phyloP scores from a whole-genome alignment of 306 rosid genomes.

The Arachis stenosperma region DNA sequence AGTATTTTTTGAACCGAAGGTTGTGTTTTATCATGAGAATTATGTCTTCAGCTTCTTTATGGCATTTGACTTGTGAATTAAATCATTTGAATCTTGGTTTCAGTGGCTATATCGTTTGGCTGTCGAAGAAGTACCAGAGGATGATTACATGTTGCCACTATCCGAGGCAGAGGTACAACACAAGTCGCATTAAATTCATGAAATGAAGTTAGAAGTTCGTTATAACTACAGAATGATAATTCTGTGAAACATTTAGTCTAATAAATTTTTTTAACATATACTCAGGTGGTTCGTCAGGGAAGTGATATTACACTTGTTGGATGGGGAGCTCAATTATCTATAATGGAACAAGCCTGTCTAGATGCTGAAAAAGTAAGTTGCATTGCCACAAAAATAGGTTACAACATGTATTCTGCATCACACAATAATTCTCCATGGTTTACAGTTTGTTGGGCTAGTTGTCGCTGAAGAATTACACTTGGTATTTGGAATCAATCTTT shows the following conservation, averaged over 20 bases:
- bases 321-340: constrained; percentile 95
- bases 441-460: background rate
- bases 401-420: constrained; percentile 30
- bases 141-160: constrained; percentile 86
- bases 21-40: constrained; percentile 36
- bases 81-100: constrained; percentile 36
- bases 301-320: constrained; percentile 92
- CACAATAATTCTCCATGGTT: constrained; percentile 14
- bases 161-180: constrained; percentile 87
- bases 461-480: constrained; percentile 10
- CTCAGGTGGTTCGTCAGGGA: constrained; percentile 82
- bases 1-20: constrained; percentile 97
- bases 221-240: background rate
- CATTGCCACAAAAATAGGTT: constrained; percentile 14
- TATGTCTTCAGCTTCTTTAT: constrained; percentile 3
- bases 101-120: constrained; percentile 98
- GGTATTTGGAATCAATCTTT: background rate
- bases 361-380: constrained; percentile 81
- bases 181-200: constrained; percentile 17
- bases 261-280: constrained; percentile 31
- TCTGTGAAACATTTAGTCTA: constrained; percentile 12
- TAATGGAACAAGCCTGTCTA: constrained; percentile 91
- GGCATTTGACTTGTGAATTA: background rate
- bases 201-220: constrained; percentile 17
- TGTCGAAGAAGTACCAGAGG: constrained; percentile 94